Evolutionary conservation across 768 basidiomycete genomes (phyloP), one percentile per base, ranked within the genome.

Genomic region (Boletus tomentosulus): DNA sequence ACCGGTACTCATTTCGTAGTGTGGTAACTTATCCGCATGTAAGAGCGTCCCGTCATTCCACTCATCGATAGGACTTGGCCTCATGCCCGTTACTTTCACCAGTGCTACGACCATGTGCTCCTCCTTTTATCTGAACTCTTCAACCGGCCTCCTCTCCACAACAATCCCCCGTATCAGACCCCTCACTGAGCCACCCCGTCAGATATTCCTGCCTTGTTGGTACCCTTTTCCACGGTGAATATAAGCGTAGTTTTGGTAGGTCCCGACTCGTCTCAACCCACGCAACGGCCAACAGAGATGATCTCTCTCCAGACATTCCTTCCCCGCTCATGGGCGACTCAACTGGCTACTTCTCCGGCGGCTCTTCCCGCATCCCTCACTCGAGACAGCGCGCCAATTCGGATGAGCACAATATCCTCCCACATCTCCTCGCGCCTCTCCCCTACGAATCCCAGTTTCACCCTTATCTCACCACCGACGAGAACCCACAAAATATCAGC

Each of bases 221-320:
- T 54, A 1, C 61, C 52, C 55, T 68, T 70, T 69, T 66, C 67
- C 68, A 69, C 67, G 67, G 57, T 64, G 45, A 58, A 64, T 56
- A 61, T 58, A 48, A 60, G 55, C 55, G 42, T 51, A 50, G 51
- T 46, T 62, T 59, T 55, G 59, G 68, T 69, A 50, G 43, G 68
- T 63, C 24, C 22, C 38, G 3, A 37, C 51, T 37, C 50, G 48
- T 42, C 53, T 57, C 49, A 38, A 47, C 53, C 41, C 34, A 34
- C 45, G 50, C 41, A 24, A 45, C 46, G 54, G 6, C 49, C 54
- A 8, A 60, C 61, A 64, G 25, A 12, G 48, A 66, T 67, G 66
- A 68, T 59, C 55, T 53, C 42, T 55, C 35, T 35, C 50, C 53
- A 64, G 62, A 8, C 33, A 15, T 41, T 6, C 46, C 41, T 54